A percentile compares a stretch with the other conserved stretches of the same genome.
Conservation (phyloP, 2,329 filamentous ascomycete genomes). For the Ilyonectria mors-panacis region DNA sequence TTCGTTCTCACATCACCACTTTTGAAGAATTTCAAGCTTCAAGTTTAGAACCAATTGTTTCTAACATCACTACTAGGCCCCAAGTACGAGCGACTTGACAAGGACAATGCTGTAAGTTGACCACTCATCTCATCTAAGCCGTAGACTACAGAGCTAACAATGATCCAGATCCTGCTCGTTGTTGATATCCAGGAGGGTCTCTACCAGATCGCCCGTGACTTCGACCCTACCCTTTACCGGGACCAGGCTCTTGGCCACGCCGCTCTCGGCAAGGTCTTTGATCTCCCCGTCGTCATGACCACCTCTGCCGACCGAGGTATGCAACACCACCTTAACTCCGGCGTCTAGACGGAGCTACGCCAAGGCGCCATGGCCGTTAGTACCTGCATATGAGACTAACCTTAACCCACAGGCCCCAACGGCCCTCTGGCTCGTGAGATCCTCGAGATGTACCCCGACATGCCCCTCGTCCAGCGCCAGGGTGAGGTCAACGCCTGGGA, state of each 20-base stretch:
- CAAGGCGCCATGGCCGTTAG: background rate
- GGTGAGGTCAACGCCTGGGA: slow-evolving; percentile 87
- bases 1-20: slow-evolving; percentile 5
- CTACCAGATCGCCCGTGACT: slow-evolving; percentile 71
- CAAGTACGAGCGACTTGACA: slow-evolving; percentile 47
- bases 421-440: slow-evolving; percentile 80
- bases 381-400: slow-evolving; percentile 43
- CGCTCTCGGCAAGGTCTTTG: slow-evolving; percentile 75
- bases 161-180: slow-evolving; percentile 52
- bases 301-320: slow-evolving; percentile 72
- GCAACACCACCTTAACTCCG: slow-evolving; percentile 6
- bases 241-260: slow-evolving; percentile 79
- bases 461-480: slow-evolving; percentile 76
- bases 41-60: background rate
- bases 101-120: slow-evolving; percentile 44
- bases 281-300: slow-evolving; percentile 78
- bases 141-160: background rate
- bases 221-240: slow-evolving; percentile 74
- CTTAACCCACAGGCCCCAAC: slow-evolving; percentile 71
- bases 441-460: slow-evolving; percentile 75
- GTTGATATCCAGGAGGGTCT: slow-evolving; percentile 57
- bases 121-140: accelerated
- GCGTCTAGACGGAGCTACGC: background rate
- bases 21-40: background rate
- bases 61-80: slow-evolving; percentile 23